Conservation (phyloP, 108 stramenopile species). For the Cyclotella atomus region DNA sequence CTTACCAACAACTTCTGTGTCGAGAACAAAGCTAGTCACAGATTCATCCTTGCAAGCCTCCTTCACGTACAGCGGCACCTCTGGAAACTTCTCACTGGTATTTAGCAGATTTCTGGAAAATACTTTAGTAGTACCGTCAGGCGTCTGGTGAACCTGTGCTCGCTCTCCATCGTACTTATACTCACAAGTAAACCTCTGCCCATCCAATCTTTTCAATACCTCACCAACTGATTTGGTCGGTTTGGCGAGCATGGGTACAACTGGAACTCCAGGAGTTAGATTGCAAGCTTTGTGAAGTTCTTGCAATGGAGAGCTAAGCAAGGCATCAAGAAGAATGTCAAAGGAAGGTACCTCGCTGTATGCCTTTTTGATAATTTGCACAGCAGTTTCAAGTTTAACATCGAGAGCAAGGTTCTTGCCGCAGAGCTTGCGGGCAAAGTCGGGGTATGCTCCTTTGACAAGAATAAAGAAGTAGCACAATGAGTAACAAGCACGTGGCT, state of each 20-base stretch:
- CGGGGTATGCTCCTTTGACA: conserved; percentile 50
- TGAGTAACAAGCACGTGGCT: neutral
- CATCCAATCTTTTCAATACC: conserved; percentile 93
- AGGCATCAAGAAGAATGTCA: conserved; percentile 85
- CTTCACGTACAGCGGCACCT: conserved; percentile 89
- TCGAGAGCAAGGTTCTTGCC: conserved; percentile 58
- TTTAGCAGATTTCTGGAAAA: conserved; percentile 95
- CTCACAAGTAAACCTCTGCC: conserved; percentile 95
- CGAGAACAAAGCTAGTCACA: conserved; percentile 91
- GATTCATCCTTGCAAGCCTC: conserved; percentile 60
- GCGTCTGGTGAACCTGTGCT: conserved; percentile 89
- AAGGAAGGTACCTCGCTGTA: conserved; percentile 95
- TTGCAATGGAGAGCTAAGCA: conserved; percentile 79
- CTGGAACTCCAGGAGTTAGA: conserved; percentile 94
- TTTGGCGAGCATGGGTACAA: conserved; percentile 99
- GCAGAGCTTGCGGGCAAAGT: conserved; percentile 46
- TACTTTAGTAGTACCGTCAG: conserved; percentile 77
- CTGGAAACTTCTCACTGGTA: conserved; percentile 88
- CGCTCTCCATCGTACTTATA: conserved; percentile 99
- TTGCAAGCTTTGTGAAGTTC: conserved; percentile 78
- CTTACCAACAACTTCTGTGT: conserved; percentile 91
- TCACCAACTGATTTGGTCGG: conserved; percentile 92
- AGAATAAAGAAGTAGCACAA: neutral
- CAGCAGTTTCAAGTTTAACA: conserved; percentile 86
- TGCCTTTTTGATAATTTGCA: conserved; percentile 93